phyloP scores from a whole-genome alignment of 768 basidiomycete genomes.

The Porphyrellus cyaneotinctus region DNA sequence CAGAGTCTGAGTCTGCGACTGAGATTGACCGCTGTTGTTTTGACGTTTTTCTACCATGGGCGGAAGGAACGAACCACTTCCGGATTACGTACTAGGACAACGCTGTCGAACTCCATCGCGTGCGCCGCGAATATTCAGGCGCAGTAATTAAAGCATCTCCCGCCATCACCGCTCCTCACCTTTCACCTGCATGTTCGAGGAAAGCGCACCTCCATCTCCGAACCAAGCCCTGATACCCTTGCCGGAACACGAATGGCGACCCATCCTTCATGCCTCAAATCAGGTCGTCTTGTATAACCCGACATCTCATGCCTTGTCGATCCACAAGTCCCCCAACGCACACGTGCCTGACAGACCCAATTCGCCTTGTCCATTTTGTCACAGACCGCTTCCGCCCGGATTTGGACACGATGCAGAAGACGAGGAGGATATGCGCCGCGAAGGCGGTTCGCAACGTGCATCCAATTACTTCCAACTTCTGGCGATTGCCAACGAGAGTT shows the following conservation, averaged over 20 bases:
- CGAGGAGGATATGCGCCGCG: slow-evolving; percentile 30
- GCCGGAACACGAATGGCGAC: slow-evolving; percentile 54
- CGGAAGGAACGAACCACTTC: no score
- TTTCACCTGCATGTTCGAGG: slow-evolving; percentile 27
- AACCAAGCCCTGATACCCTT: slow-evolving; percentile 27
- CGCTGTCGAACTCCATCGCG: no score
- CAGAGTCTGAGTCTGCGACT: no score
- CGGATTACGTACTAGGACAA: no score
- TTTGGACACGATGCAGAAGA: slow-evolving; percentile 31
- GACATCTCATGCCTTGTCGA: slow-evolving; percentile 75
- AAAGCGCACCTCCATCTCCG: slow-evolving; percentile 31
- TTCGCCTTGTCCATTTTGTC: slow-evolving; percentile 69
- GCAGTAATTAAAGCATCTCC: slow-evolving; percentile 1
- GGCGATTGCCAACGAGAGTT: slow-evolving; percentile 64
- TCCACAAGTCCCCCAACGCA: slow-evolving; percentile 36
- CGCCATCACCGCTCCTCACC: neutral
- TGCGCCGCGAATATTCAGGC: no score
- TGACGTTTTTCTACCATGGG: no score
- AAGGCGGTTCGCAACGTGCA: slow-evolving; percentile 48
- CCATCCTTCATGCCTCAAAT: slow-evolving; percentile 78
- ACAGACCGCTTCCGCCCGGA: slow-evolving; percentile 50
- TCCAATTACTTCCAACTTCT: slow-evolving; percentile 81
- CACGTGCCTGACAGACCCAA: slow-evolving; percentile 21
- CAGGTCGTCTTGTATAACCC: slow-evolving; percentile 89
- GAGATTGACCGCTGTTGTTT: no score